phyloP scores from a whole-genome alignment of 441 rosid species.

The Gossypium lobatum region DNA sequence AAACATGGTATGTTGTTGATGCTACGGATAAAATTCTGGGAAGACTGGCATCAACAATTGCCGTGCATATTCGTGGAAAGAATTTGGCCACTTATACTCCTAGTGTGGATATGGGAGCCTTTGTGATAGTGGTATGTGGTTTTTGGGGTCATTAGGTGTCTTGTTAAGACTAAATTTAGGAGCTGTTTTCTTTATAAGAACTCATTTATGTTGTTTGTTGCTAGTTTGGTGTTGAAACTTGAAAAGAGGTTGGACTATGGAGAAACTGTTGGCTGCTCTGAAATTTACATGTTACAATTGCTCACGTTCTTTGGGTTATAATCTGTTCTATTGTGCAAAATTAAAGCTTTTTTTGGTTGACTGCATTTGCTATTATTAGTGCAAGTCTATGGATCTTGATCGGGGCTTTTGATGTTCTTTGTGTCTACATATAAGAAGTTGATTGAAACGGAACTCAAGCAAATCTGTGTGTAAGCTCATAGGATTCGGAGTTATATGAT shows the following conservation, averaged over 20 bases:
- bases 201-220: not conserved
- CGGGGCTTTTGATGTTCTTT: not conserved
- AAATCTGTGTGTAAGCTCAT: not conserved
- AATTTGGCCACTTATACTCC: slow-evolving; percentile 82
- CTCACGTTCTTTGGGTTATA: not conserved
- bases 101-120: slow-evolving; percentile 95
- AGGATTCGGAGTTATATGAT: not conserved
- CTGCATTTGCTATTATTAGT: not conserved
- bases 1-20: slow-evolving; percentile 83
- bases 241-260: not conserved
- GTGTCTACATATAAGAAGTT: not conserved
- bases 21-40: slow-evolving; percentile 88
- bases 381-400: not conserved
- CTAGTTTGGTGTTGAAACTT: not conserved
- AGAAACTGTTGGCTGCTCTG: not conserved
- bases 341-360: not conserved
- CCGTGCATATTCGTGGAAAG: slow-evolving; percentile 86
- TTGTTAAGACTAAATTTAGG: not conserved
- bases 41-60: slow-evolving; percentile 80
- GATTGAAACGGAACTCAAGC: not conserved
- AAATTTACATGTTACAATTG: not conserved
- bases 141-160: not conserved
- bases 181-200: not conserved
- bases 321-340: not conserved
- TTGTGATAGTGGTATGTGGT: slow-evolving; percentile 80